Base-by-base conservation (phyloP, 768 basidiomycete genomes). In the Auriculariales sp. region DNA sequence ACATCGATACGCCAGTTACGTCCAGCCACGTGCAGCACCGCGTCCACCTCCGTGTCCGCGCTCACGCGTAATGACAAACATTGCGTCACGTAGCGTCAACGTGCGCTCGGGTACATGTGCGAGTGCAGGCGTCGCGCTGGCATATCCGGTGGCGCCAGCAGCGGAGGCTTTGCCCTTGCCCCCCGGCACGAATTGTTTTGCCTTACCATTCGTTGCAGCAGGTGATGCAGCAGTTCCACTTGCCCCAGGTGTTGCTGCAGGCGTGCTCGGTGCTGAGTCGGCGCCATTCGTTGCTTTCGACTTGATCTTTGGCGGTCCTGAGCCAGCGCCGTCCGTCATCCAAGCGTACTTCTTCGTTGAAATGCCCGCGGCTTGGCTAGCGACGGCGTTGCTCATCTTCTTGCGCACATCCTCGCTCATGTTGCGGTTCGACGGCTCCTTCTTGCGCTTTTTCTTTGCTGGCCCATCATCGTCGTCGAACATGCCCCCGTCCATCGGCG, bases 401-500 rank as follows among this genome's bases (percentile, higher is more conserved):
- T 93, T 93, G 56, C 81, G 71, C 57, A 89, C 83, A 57, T 92
- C 90, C 63, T 91, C 90, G 4, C 81, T 83, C 85, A 93, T 88
- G 59, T 90, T 91, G 50, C 83, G 70, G 49, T 88, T 86, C 0
- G 84, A 85, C 10, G 88, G 83, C 10, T 86, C 83, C 0, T 87
- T 85, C 0, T 83, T 83, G 28, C 88, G 86, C 60, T 83, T 81
- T 62, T 87, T 88, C 64, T 83, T 76, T 66, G 73, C 73, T 63
- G 22, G 17, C 39, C 27, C 27, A 11, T 19, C 14, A 86, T 87
- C 68, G 83, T 87, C 66, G 81, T 80, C 46, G 73, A 74, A 30
- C 48, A 52, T 55, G 9, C 53, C 56, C 2, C 70, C 72, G 2
- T 70, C 75, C 17, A 59, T 66, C 15, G 74, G 78, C 7, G 70